Evolutionary conservation across 768 basidiomycete genomes (phyloP), one percentile per base, ranked within the genome.

Genomic region (Russula virescens): DNA sequence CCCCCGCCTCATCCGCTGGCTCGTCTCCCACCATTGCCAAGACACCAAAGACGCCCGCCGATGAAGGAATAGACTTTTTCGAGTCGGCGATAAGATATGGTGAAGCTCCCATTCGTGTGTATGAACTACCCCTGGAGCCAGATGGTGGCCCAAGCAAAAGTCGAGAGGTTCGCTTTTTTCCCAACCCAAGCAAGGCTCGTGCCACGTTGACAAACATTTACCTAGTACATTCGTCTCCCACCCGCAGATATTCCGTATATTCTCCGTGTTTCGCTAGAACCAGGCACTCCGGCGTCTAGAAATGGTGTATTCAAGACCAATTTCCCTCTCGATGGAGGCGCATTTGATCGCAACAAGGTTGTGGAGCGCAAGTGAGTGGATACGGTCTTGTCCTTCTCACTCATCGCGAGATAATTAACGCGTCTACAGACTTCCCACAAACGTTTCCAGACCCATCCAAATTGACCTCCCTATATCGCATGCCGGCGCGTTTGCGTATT

Each of bases 401-500:
- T 38, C 59, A 25, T n/a, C 42, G 42, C 26, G 34, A 13, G 31
- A 38, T 62, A 48, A 55, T 11, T 40, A 47, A 61, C 7, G 10
- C 25, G 28, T 26, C 43, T 59, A 46, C 68, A 96, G 94, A 62
- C 79, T 97, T 13, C 94, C 94, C 10, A 85, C 82, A 9, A 81
- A 94, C 73, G 88, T 94, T 70, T 91, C 87, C 28, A 96, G 92
- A 70, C 88, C 96, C 18, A 90, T 99, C 62, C 87, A 91, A 67
- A 84, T 98, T 46, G 94, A 98, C 77, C 80, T 99, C 9, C 94
- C 94, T 53, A 98, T 99, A 75, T 94, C 93, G 4, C 92, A 94
- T 65, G 92, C 97, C 0, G 97, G 97, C 58, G 94, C 95, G 0
- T 99, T 98, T 77, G 83, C 89, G 59, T 98, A 91, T 75, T 97